Evolutionary conservation across 2,329 filamentous ascomycete genomes (phyloP).

Genomic region (Aureobasidium zeae): DNA sequence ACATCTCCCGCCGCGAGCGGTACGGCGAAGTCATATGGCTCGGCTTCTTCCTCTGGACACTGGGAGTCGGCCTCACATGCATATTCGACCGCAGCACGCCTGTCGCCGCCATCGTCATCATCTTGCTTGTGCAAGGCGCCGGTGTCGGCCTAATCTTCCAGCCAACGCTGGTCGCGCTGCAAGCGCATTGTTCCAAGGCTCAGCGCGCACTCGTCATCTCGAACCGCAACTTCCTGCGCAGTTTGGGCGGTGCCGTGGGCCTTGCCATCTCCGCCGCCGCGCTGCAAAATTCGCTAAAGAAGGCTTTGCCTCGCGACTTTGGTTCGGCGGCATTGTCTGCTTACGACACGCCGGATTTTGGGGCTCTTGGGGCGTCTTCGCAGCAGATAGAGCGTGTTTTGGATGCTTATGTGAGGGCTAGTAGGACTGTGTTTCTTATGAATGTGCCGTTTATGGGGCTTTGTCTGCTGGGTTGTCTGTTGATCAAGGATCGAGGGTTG

Average conservation of each 20-base stretch:
- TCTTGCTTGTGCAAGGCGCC: conserved; percentile 43
- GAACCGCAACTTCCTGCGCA: conserved; percentile 54
- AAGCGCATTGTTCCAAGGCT: conserved; percentile 43
- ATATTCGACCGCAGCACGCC: conserved; percentile 40
- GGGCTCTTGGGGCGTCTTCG: neutral
- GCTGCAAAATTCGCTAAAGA: conserved; percentile 20
- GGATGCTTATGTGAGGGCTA: neutral
- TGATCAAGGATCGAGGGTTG: conserved; percentile 3
- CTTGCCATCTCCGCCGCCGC: conserved; percentile 50
- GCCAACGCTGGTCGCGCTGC: conserved; percentile 44
- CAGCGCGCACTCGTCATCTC: conserved; percentile 55
- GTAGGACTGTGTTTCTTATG: neutral
- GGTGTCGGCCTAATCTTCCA: conserved; percentile 48
- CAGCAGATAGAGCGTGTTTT: neutral
- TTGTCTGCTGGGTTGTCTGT: neutral
- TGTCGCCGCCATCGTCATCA: conserved; percentile 41
- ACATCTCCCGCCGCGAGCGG: conserved; percentile 47
- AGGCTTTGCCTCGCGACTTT: conserved; percentile 1
- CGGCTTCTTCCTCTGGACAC: conserved; percentile 40
- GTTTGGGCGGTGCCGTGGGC: conserved; percentile 49
- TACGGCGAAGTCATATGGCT: conserved; percentile 52
- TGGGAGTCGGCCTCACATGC: conserved; percentile 46
- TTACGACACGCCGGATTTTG: neutral
- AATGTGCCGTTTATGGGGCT: conserved; percentile 3
- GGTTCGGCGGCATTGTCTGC: neutral